phyloP scores from a whole-genome alignment of 2,329 filamentous ascomycete genomes.

The Metarhizium rileyi region DNA sequence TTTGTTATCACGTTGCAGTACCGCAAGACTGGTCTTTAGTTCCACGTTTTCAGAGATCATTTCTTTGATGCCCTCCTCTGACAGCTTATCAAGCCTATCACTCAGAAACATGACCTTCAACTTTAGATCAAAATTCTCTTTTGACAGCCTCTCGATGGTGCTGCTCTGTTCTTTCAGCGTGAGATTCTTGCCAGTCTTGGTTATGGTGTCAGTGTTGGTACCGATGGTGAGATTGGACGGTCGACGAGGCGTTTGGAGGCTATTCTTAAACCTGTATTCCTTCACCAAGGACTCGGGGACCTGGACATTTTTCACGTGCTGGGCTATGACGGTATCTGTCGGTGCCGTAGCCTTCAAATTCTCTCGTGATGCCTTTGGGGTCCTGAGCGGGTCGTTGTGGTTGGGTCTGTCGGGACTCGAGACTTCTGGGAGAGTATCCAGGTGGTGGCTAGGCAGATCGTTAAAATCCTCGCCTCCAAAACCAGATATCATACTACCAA shows the following conservation, averaged over 20 bases:
- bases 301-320: conserved; percentile 81
- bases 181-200: conserved; percentile 56
- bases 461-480: conserved; percentile 48
- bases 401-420: conserved; percentile 30
- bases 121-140: conserved; percentile 97
- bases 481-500: conserved; percentile 76
- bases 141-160: conserved; percentile 90
- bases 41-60: conserved; percentile 98
- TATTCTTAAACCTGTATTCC: conserved; percentile 72
- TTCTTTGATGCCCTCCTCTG: conserved; percentile 92
- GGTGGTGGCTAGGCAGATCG: conserved; percentile 33
- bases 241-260: conserved; percentile 49
- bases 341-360: conserved; percentile 46
- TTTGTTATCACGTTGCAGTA: conserved; percentile 86
- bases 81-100: conserved; percentile 83
- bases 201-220: conserved; percentile 32
- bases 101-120: conserved; percentile 96
- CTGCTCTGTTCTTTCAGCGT: conserved; percentile 96
- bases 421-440: conserved; percentile 41
- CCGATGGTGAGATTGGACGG: conserved; percentile 33
- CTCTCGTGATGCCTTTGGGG: conserved; percentile 54
- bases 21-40: conserved; percentile 79
- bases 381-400: conserved; percentile 47
- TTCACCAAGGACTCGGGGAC: conserved; percentile 81
- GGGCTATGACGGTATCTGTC: conserved; percentile 80